Conservation (phyloP, 208 protist species). For the Sergeia podlipaevii region DNA sequence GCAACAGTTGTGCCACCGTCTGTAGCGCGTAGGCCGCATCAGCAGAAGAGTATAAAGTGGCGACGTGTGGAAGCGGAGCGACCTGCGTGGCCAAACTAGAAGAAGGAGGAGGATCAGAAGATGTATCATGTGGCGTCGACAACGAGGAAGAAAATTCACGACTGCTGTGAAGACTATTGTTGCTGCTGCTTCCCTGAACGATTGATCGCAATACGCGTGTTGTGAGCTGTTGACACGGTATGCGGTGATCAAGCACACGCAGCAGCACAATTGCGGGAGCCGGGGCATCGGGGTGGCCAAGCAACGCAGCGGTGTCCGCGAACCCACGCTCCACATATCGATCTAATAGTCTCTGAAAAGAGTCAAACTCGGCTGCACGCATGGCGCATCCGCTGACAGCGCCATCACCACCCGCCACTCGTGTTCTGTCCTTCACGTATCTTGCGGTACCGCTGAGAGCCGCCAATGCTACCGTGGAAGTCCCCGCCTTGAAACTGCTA, state of each 20-base stretch:
- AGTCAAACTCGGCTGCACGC: slow-evolving; percentile 40
- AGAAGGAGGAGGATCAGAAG: too few species aligned
- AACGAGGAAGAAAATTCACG: not conserved
- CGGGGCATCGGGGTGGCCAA: slow-evolving; percentile 63
- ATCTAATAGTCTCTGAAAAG: slow-evolving; percentile 46
- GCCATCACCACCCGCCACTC: not conserved
- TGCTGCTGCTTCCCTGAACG: slow-evolving; percentile 13
- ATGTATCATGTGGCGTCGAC: not conserved
- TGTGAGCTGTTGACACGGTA: slow-evolving; percentile 41
- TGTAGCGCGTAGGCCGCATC: slow-evolving; percentile 13
- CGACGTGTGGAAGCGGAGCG: too few species aligned
- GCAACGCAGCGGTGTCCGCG: slow-evolving; percentile 23
- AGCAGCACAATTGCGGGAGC: slow-evolving; percentile 49
- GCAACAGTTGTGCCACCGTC: slow-evolving; percentile 9
- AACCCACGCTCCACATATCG: slow-evolving; percentile 57
- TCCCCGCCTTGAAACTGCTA: too few species aligned
- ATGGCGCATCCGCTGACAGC: slow-evolving; percentile 2
- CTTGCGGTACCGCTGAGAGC: not conserved
- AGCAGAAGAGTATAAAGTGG: slow-evolving; percentile 9
- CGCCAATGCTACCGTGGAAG: not conserved
- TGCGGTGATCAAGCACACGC: slow-evolving; percentile 37
- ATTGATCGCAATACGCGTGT: slow-evolving; percentile 30
- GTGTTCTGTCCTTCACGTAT: slow-evolving; percentile 3
- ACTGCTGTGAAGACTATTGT: not conserved
- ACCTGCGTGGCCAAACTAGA: too few species aligned